Conservation (phyloP, 1,284 basidiomycete genomes). For the Microbotryomycetes sp. region DNA sequence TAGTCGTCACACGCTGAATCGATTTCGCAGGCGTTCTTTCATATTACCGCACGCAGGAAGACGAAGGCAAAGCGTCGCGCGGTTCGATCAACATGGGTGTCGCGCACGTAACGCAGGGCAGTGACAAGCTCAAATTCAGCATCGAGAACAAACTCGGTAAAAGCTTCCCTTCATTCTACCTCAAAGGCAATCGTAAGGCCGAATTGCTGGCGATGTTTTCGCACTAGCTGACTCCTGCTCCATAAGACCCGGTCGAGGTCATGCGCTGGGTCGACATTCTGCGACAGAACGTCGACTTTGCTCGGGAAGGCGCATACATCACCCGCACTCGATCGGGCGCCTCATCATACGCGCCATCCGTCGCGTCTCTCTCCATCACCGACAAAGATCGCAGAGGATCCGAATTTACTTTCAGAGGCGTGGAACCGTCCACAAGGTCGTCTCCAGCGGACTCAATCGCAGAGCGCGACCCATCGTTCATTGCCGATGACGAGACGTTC, state of each 20-base stretch:
- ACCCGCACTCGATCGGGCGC: not conserved
- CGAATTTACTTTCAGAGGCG: not conserved
- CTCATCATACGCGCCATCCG: not conserved
- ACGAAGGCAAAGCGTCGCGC: constrained; percentile 76
- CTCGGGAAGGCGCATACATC: constrained; percentile 28
- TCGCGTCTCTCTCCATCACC: not conserved
- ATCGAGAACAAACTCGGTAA: constrained; percentile 53
- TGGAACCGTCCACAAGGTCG: not conserved
- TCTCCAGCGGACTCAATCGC: constrained; percentile 14
- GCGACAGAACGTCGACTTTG: constrained; percentile 62
- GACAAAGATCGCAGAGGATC: not conserved
- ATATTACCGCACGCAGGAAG: constrained; percentile 81
- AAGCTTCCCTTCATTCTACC: constrained; percentile 66
- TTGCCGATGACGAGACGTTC: constrained; percentile 31
- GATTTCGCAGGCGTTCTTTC: constrained; percentile 27
- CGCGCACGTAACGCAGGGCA: constrained; percentile 46
- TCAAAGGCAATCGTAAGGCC: constrained; percentile 64
- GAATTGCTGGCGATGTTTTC: no score
- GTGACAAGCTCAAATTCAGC: constrained; percentile 70
- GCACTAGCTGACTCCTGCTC: not conserved
- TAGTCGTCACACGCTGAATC: no score
- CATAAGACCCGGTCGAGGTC: constrained; percentile 65
- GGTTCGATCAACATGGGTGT: constrained; percentile 84
- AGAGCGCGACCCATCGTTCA: constrained; percentile 9
- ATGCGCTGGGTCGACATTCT: constrained; percentile 78